Conservation (phyloP, 257 asterid species). For the Linderniella brevidens region DNA sequence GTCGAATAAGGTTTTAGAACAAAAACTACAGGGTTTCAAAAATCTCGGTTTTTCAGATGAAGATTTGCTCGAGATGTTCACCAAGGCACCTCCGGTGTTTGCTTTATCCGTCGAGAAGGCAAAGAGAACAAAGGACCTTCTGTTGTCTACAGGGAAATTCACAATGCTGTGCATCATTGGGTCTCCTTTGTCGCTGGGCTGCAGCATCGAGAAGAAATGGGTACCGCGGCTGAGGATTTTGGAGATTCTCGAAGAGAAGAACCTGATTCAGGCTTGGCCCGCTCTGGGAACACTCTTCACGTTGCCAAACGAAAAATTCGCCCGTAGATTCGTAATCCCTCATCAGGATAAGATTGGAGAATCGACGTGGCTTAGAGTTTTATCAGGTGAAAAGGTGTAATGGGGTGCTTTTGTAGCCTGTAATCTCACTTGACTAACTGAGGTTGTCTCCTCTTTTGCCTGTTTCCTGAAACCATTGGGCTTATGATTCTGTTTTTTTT, state of each 20-base stretch:
- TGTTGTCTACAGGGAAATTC: constrained; percentile 16
- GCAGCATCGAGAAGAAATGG: constrained; percentile 22
- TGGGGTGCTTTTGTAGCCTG: too few relatives aligned
- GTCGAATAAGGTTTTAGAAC: constrained; percentile 14
- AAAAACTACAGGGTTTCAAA: constrained; percentile 14
- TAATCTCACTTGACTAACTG: too few relatives aligned
- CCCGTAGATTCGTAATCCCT: constrained; percentile 15
- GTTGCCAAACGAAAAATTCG: constrained; percentile 7
- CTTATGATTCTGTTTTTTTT: too few relatives aligned
- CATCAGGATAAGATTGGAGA: constrained; percentile 1
- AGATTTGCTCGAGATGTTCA: constrained; percentile 12
- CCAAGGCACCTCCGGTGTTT: constrained; percentile 15
- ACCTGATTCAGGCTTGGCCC: constrained; percentile 12
- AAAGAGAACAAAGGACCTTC: constrained; percentile 9
- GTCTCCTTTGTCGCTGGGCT: constrained; percentile 10
- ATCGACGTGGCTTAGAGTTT: not conserved
- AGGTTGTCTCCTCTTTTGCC: too few relatives aligned
- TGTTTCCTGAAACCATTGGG: too few relatives aligned
- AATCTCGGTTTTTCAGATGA: constrained; percentile 22
- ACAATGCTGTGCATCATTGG: constrained; percentile 9
- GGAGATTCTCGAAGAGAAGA: constrained; percentile 5
- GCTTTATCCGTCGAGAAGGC: constrained; percentile 12
- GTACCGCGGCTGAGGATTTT: constrained; percentile 18
- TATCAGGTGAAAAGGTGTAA: too few relatives aligned
- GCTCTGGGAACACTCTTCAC: not conserved